A percentile compares a stretch with the other conserved stretches of the same genome.
These are phyloP conservation scores for Trichoderma sp. DNA, from an alignment of 2,329 filamentous ascomycete genomes.

Conservation along the genomic window DNA sequence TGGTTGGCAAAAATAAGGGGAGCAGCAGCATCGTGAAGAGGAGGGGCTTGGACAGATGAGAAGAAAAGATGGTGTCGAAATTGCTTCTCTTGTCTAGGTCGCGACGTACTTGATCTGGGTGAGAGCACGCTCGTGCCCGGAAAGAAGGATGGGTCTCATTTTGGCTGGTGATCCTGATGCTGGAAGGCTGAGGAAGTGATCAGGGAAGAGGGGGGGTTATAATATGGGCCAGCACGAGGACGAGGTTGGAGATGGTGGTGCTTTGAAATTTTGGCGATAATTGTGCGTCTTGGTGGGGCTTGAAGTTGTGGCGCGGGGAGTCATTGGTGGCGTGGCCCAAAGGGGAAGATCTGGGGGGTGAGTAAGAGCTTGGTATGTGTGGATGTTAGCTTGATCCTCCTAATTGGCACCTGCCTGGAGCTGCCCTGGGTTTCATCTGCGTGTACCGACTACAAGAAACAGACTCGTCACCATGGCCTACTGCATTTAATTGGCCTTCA, in stretches of 20 bases:
- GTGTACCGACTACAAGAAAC: neutral
- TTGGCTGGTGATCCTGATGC: slow-evolving; percentile 22
- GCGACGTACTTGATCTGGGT: slow-evolving; percentile 81
- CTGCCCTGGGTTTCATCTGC: neutral
- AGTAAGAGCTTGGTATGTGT: neutral
- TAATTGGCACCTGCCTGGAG: neutral
- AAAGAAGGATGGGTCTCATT: slow-evolving; percentile 95
- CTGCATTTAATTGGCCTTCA: neutral
- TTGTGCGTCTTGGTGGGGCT: slow-evolving; percentile 48
- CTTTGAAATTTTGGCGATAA: slow-evolving; percentile 42
- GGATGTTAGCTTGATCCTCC: neutral
- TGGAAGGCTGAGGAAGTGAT: slow-evolving; percentile 26
- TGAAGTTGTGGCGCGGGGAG: slow-evolving; percentile 21
- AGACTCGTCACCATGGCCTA: neutral
- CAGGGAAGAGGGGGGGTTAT: slow-evolving; percentile 9
- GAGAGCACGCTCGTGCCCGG: slow-evolving; percentile 94
- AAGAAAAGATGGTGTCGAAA: neutral
- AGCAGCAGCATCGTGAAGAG: neutral
- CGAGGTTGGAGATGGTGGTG: slow-evolving; percentile 25
- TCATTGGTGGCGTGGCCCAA: slow-evolving; percentile 6
- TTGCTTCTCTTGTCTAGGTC: slow-evolving; percentile 5
- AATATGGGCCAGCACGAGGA: slow-evolving; percentile 20
- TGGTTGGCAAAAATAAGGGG: neutral
- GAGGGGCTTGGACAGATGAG: slow-evolving; percentile 6
- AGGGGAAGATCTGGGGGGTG: neutral